A percentile compares a stretch with the other conserved stretches of the same genome.
phyloP scores from a whole-genome alignment of 1,284 basidiomycete species.

The Fomitopsis betulina region DNA sequence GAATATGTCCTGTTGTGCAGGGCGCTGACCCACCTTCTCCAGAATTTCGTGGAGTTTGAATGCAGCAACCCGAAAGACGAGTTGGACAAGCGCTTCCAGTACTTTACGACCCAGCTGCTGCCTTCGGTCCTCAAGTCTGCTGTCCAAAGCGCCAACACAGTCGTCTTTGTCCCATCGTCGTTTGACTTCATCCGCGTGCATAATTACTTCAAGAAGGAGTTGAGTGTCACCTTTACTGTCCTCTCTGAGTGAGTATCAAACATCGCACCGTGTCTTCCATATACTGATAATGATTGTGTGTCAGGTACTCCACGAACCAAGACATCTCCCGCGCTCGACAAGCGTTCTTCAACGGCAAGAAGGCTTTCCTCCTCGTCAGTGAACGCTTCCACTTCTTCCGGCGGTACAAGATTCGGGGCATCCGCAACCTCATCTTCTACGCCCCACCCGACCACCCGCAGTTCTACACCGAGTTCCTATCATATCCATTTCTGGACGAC shows the following conservation, averaged over 20 bases:
- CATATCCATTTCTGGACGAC: conserved; percentile 82
- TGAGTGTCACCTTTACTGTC: conserved; percentile 71
- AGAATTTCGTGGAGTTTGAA: conserved; percentile 78
- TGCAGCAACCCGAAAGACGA: conserved; percentile 74
- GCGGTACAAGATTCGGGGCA: conserved; percentile 84
- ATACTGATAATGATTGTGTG: not conserved
- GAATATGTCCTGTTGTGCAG: not conserved
- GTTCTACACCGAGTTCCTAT: conserved; percentile 88
- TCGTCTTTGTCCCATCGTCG: conserved; percentile 90
- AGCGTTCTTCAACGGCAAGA: conserved; percentile 88
- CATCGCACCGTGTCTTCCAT: not conserved
- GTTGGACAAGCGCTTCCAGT: conserved; percentile 80
- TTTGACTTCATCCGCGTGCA: conserved; percentile 95
- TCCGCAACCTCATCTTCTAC: conserved; percentile 92
- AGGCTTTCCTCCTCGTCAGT: conserved; percentile 84
- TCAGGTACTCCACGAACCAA: conserved; percentile 88
- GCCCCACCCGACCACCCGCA: conserved; percentile 85
- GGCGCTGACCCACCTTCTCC: not conserved
- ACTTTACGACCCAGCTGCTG: conserved; percentile 85
- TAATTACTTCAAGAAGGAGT: conserved; percentile 76
- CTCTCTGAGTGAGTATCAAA: conserved; percentile 79
- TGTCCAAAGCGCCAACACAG: conserved; percentile 83
- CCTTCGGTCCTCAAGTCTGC: conserved; percentile 86
- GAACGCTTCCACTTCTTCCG: conserved; percentile 99
- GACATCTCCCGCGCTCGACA: conserved; percentile 93